Percentiles rank a stretch among this genome's conserved stretches.
Evolutionary conservation across 2,329 filamentous ascomycete genomes (phyloP).

Genomic region (Xylaria multiplex): DNA sequence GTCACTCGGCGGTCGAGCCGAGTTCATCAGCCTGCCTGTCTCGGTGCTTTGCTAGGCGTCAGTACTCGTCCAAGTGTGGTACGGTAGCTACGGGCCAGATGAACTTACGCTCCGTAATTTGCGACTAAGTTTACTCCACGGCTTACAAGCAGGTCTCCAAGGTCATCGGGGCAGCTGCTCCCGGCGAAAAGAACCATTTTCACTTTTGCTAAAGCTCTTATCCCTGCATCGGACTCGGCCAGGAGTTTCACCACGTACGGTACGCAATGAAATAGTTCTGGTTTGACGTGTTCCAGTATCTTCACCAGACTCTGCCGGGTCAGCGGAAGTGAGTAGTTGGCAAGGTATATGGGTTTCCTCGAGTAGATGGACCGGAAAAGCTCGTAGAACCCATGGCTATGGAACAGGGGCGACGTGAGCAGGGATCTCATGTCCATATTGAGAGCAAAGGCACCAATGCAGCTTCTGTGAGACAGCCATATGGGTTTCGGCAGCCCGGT

Average conservation of each 20-base stretch:
- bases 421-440: constrained; percentile 57
- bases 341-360: constrained; percentile 58
- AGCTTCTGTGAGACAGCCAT: constrained; percentile 57
- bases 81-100: background rate
- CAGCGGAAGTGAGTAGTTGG: constrained; percentile 60
- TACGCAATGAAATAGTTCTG: constrained; percentile 64
- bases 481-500: constrained; percentile 68
- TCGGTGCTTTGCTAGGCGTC: constrained; percentile 57
- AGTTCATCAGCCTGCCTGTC: constrained; percentile 66
- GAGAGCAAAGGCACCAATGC: constrained; percentile 34
- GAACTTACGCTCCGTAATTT: constrained; percentile 60
- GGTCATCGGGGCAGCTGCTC: constrained; percentile 62
- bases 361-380: constrained; percentile 59
- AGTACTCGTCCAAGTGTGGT: constrained; percentile 8
- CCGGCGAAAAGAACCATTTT: constrained; percentile 62
- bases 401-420: constrained; percentile 61
- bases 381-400: constrained; percentile 61
- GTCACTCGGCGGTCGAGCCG: constrained; percentile 60
- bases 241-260: constrained; percentile 68
- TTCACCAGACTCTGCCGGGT: constrained; percentile 56
- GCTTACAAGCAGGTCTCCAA: constrained; percentile 60
- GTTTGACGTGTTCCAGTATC: constrained; percentile 53
- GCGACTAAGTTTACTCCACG: constrained; percentile 61
- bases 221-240: constrained; percentile 62
- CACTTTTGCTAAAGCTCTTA: constrained; percentile 54